Evolutionary conservation across 78 protist species (phyloP).

Genomic region (Pigoraptor vietnamica): DNA sequence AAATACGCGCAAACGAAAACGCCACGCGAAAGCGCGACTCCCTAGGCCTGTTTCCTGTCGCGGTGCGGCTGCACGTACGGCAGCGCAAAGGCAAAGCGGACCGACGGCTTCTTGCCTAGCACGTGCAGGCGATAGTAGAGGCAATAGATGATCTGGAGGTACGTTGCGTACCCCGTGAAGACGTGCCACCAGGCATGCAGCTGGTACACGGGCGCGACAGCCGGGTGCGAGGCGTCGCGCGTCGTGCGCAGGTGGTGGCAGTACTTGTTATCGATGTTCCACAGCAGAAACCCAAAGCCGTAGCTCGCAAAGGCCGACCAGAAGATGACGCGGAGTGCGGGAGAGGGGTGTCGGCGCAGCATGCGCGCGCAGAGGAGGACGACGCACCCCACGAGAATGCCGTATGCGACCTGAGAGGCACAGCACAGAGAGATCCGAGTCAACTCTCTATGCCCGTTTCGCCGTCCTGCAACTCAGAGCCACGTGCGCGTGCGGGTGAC

Average conservation of each 20-base stretch:
- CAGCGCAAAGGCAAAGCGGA: neutral
- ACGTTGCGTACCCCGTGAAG: neutral
- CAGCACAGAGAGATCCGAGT: neutral
- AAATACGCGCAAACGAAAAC: neutral
- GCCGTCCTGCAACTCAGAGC: no score
- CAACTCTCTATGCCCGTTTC: neutral
- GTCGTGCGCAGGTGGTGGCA: neutral
- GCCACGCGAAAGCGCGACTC: neutral
- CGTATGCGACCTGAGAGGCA: neutral
- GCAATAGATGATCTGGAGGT: neutral
- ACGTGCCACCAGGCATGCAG: conserved; percentile 20
- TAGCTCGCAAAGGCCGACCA: neutral
- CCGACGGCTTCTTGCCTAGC: neutral
- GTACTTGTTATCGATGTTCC: neutral
- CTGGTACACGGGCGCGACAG: neutral
- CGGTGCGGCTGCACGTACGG: neutral
- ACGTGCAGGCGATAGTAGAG: neutral
- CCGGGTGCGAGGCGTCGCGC: neutral
- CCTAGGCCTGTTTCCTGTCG: neutral
- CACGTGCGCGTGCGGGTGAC: no score
- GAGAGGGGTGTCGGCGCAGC: neutral
- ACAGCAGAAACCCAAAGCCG: neutral
- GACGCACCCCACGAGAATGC: neutral
- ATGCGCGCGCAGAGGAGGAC: neutral
- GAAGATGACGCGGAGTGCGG: neutral